phyloP scores from a whole-genome alignment of 495 filamentous ascomycete genomes.

The Daldinia grandis region DNA sequence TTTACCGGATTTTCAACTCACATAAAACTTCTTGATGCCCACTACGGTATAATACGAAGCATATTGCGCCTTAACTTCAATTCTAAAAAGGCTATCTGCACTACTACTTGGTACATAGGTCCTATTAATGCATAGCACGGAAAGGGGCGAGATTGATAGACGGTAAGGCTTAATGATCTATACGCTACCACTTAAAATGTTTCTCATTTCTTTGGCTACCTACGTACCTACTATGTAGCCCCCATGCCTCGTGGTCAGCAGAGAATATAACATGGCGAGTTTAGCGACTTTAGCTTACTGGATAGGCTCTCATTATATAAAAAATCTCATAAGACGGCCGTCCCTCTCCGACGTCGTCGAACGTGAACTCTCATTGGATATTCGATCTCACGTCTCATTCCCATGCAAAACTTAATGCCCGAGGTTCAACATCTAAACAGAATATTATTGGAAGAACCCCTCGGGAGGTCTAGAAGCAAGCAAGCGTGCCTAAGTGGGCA shows the following conservation, averaged over 20 bases:
- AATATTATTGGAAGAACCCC: slow-evolving; percentile 22
- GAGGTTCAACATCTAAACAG: slow-evolving; percentile 19
- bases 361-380: background rate
- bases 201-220: background rate
- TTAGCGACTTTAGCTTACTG: background rate
- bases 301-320: background rate
- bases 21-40: too few species aligned
- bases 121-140: background rate
- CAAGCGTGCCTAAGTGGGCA: slow-evolving; percentile 35
- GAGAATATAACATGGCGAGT: background rate
- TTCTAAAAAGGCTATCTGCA: background rate
- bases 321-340: background rate
- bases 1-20: background rate
- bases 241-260: background rate
- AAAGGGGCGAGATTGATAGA: background rate
- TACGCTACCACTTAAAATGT: background rate
- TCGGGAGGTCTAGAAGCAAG: slow-evolving; percentile 33
- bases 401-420: slow-evolving; percentile 24
- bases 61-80: background rate
- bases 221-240: background rate
- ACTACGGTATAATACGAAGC: too few species aligned
- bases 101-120: background rate
- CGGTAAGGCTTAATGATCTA: background rate
- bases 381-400: slow-evolving; percentile 6
- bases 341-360: background rate